Evolutionary conservation across 2,329 filamentous ascomycete species (phyloP), one percentile per base, ranked within the genome.

Genomic region (Hymenoscyphus salicellus): DNA sequence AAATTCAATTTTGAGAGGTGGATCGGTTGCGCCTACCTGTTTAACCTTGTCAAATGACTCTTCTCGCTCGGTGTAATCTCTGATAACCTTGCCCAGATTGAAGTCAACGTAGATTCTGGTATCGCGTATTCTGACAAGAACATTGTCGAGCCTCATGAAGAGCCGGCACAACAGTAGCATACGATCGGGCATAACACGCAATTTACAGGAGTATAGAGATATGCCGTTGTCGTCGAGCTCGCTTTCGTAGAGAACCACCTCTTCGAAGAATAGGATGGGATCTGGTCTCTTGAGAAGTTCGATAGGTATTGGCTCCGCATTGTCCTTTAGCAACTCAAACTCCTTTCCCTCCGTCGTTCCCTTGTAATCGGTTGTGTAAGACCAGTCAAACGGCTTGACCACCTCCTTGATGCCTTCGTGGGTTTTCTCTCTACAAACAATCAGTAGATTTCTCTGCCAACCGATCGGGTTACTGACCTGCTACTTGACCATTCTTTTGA

Each of bases 211-310:
- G 65, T 96, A 83, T 75, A 97, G 84, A 33, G 92, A 92, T 71
- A 98, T 95, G 66, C 95, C 95, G 75, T 99, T 99, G 78, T 99
- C 95, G 66, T 97, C 95, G 57, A 99, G 85, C 81, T 99, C 95
- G 79, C 96, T 96, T 80, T 99, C 95, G 77, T 96, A 99, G 58
- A 99, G 84, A 72, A 97, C 88, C 46, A 99, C 92, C 72, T 98
- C 93, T 79, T 98, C 94, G 76, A 96, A 96, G 83, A 98, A 97
- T 5, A 96, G 80, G 69, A 99, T 99, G 0, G 95, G 95, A 76
- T 99, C 95, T 16, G 92, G 90, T 36, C 91, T 86, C 76, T 90
- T 92, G 60, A 99, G 84, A 52, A 98, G 84, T 72, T 94, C 92
- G 63, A 97, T 84, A 4, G 95, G 93, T 67, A 99, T 95, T 63